Conservation (phyloP, 208 protist genomes). For the Leishmania arabica region DNA sequence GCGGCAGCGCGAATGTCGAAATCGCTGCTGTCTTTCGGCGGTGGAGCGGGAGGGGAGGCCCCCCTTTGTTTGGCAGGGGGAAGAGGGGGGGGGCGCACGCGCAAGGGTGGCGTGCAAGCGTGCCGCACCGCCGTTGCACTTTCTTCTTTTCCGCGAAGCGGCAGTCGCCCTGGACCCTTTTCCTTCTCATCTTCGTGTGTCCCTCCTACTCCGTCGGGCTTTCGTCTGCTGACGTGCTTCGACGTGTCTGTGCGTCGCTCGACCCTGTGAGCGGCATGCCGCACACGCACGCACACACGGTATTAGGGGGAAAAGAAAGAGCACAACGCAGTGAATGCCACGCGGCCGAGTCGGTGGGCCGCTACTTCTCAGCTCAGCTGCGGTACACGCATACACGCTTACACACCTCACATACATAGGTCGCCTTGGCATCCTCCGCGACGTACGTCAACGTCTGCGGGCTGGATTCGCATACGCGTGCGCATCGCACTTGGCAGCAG, state of each 20-base stretch:
- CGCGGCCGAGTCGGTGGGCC: neutral
- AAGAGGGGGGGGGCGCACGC: neutral
- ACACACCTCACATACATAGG: neutral
- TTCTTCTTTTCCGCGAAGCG: neutral
- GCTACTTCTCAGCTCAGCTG: neutral
- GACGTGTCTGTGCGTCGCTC: neutral
- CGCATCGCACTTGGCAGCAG: neutral
- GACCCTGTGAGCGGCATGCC: neutral
- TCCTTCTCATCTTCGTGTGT: neutral
- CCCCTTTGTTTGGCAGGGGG: neutral
- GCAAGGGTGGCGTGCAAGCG: neutral
- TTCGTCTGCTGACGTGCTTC: neutral
- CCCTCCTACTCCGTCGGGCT: neutral
- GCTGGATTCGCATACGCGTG: neutral
- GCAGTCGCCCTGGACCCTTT: neutral
- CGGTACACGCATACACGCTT: neutral
- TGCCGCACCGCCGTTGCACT: too few species aligned
- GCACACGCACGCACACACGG: neutral
- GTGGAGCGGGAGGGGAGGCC: neutral
- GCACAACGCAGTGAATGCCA: neutral
- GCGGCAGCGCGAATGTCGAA: neutral
- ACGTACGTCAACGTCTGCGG: neutral
- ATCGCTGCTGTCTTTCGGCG: neutral
- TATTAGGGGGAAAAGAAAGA: neutral
- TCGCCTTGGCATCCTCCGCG: neutral